Evolutionary conservation across 371 early-diverging fungal genomes (phyloP), one percentile per base, ranked within the genome.

Genomic region (Dichotomocladium elegans): DNA sequence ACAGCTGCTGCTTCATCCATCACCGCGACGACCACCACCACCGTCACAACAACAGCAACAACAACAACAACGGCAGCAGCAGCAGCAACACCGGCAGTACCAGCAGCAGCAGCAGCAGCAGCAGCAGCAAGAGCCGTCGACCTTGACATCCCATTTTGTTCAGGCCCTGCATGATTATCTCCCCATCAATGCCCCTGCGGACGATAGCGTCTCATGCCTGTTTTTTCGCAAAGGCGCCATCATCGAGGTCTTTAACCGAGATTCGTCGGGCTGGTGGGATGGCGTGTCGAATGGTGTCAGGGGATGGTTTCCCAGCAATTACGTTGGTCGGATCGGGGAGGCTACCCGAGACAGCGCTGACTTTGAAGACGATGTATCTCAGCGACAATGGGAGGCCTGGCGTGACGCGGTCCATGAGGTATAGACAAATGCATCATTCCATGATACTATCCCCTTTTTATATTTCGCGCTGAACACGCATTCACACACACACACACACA

Each of bases 231-330:
- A 70, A 34, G 79, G 79, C 5, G 60, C 73, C 25, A 78, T 75
- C 60, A 78, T 78, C 34, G 74, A 78, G 61, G 76, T 78, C 0
- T 69, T 73, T 30, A 73, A 67, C 40, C 53, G 74, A 49, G 75
- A 75, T 34, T 53, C 58, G 31, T 75, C 75, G 47, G 79, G 79
- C 14, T 78, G 79, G 79, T 78, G 79, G 79, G 79, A 78, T 51
- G 79, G 79, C n/a, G 47, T 60, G 19, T 69, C 63, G 15, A 66
- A 63, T 40, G 70, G 71, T 45, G 52, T 65, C 7, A 58, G 79
- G 50, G 79, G 79, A 10, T 78, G 79, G 77, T 79, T 78, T 52
- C 78, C 78, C 22, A 67, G 68, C 24, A 78, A 72, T 47, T 78
- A 74, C 47, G 75, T 78, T 15, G 73, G 77, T 21, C 58, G 61